Evolutionary conservation across 306 rosid genomes (phyloP).

Genomic region (Senna tora): DNA sequence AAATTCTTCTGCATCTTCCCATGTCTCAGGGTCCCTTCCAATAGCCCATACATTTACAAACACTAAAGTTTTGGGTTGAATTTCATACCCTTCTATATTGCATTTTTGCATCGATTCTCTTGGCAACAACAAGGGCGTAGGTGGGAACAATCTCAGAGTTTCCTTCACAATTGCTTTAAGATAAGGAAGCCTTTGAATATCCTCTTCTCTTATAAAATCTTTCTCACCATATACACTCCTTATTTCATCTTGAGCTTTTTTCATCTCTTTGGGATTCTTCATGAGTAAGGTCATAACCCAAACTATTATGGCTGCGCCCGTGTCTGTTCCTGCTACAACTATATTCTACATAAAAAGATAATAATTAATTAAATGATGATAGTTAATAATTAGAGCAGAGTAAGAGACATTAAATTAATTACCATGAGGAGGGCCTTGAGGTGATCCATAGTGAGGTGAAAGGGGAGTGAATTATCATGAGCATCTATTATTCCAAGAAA

Average conservation of each 20-base stretch:
- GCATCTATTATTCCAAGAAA: constrained; percentile 27
- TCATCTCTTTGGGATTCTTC: constrained; percentile 37
- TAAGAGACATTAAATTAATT: too few relatives aligned
- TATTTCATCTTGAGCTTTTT: constrained; percentile 33
- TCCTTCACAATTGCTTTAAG: constrained; percentile 47
- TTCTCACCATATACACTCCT: constrained; percentile 28
- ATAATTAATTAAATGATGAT: too few relatives aligned
- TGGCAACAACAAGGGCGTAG: constrained; percentile 41
- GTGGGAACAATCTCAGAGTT: constrained; percentile 44
- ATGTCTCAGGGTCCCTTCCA: constrained; percentile 42
- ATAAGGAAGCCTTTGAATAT: constrained; percentile 44
- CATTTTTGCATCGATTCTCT: constrained; percentile 41
- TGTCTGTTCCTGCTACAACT: constrained; percentile 45
- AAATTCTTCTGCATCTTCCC: constrained; percentile 41
- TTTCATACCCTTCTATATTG: constrained; percentile 39
- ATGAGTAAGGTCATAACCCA: constrained; percentile 45
- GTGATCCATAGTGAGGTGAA: constrained; percentile 44
- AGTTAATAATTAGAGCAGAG: too few relatives aligned
- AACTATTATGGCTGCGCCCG: constrained; percentile 20
- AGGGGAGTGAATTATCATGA: not conserved
- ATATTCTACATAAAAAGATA: constrained; percentile 28
- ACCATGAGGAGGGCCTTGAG: constrained; percentile 35
- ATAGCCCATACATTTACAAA: constrained; percentile 43
- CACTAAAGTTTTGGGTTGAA: constrained; percentile 36
- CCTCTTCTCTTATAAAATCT: constrained; percentile 43